Conservation (phyloP, 805 yeast genomes). For the Teunomyces kruisii region DNA sequence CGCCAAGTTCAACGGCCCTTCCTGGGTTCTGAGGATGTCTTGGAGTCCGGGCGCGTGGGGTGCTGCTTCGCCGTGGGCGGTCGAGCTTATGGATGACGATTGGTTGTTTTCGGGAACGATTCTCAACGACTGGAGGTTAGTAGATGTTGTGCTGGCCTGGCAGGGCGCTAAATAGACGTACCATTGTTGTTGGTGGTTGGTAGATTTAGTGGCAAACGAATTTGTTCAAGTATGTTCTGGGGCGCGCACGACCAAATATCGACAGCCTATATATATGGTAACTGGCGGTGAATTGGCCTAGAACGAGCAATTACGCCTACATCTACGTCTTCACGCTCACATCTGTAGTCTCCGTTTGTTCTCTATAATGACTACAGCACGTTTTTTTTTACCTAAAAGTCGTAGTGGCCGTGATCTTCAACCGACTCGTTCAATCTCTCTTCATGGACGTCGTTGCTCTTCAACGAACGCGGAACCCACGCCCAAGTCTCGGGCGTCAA, state of each 20-base stretch:
- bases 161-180: background rate
- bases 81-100: conserved; percentile 49
- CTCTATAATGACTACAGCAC: background rate
- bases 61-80: conserved; percentile 54
- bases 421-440: background rate
- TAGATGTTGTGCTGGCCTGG: background rate
- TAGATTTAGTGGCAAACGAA: background rate
- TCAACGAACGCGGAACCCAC: conserved; percentile 49
- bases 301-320: too few relatives aligned
- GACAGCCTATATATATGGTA: too few relatives aligned
- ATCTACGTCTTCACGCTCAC: too few relatives aligned
- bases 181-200: background rate
- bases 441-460: conserved; percentile 9
- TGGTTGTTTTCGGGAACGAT: conserved; percentile 54
- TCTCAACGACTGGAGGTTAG: conserved; percentile 44
- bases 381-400: background rate
- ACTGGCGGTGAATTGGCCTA: too few relatives aligned
- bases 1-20: conserved; percentile 60
- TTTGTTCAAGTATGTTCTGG: background rate
- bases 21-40: conserved; percentile 63
- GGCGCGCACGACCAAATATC: background rate
- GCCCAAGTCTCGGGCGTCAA: conserved; percentile 50
- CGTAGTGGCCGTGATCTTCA: conserved; percentile 2
- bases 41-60: conserved; percentile 69
- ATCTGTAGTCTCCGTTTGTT: too few relatives aligned